These are phyloP conservation scores for Rhinocladiella similis DNA, from an alignment of 2,329 filamentous ascomycete genomes.

Conservation along the genomic window DNA sequence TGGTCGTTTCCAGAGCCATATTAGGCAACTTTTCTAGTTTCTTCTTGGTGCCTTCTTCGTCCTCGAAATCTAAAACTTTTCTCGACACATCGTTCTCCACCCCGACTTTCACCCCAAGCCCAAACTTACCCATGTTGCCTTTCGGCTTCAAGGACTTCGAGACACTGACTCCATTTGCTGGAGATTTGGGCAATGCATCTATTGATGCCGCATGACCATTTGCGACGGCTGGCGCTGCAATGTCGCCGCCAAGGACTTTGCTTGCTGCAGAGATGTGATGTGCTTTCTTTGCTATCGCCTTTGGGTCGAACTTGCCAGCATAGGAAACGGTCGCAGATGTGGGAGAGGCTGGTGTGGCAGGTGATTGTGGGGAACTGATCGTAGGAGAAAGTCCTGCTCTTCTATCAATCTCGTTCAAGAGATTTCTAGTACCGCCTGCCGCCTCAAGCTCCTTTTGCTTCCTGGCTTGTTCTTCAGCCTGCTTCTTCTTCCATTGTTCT, in stretches of 20 bases:
- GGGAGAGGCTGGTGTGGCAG: conserved; percentile 49
- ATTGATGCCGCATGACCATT: conserved; percentile 43
- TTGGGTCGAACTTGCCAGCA: conserved; percentile 81
- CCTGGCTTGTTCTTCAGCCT: conserved; percentile 69
- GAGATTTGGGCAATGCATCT: conserved; percentile 42
- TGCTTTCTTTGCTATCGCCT: conserved; percentile 79
- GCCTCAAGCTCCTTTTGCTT: conserved; percentile 68
- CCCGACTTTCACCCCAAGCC: conserved; percentile 68
- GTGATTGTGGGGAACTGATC: conserved; percentile 52
- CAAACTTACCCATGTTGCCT: conserved; percentile 79
- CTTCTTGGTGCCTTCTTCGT: conserved; percentile 81
- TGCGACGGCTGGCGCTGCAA: conserved; percentile 48
- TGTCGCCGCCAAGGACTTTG: conserved; percentile 52
- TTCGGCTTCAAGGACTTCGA: conserved; percentile 59
- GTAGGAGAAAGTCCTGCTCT: conserved; percentile 61
- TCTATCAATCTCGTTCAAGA: conserved; percentile 72
- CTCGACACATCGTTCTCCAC: conserved; percentile 70
- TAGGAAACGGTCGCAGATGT: conserved; percentile 57
- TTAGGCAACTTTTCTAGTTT: conserved; percentile 90
- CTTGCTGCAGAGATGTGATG: conserved; percentile 57
- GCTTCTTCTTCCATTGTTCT: conserved; percentile 90
- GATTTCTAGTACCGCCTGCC: conserved; percentile 63
- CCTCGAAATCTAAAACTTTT: conserved; percentile 78
- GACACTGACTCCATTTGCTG: conserved; percentile 34
- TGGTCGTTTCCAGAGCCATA: conserved; percentile 54